A percentile compares a stretch with the other conserved stretches of the same genome.
phyloP scores from a whole-genome alignment of 306 rosid genomes.

The Leucaena leucocephala region DNA sequence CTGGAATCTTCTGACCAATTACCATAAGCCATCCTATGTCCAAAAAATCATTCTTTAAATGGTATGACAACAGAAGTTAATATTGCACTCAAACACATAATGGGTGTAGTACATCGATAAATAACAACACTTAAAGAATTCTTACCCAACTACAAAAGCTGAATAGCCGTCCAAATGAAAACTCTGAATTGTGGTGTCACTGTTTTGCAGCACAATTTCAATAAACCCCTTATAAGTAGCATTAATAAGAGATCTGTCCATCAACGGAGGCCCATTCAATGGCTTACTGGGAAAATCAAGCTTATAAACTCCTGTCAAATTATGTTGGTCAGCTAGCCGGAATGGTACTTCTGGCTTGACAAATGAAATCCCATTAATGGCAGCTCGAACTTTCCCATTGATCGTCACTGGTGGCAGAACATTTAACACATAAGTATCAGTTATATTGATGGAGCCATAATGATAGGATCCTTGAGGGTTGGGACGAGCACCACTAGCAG shows the following conservation, averaged over 20 bases:
- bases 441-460: constrained; percentile 78
- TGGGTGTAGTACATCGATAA: too few species aligned
- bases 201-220: constrained; percentile 81
- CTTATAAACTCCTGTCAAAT: constrained; percentile 71
- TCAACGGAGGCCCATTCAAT: constrained; percentile 50
- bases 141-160: constrained; percentile 78
- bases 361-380: constrained; percentile 86
- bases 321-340: constrained; percentile 75
- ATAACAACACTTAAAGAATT: neutral
- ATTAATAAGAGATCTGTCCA: constrained; percentile 73
- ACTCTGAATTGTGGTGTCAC: constrained; percentile 69
- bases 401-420: constrained; percentile 59
- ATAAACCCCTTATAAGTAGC: constrained; percentile 87
- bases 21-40: constrained; percentile 71
- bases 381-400: constrained; percentile 55
- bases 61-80: neutral
- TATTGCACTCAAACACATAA: neutral
- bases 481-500: constrained; percentile 97
- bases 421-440: constrained; percentile 67
- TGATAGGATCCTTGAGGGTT: constrained; percentile 93
- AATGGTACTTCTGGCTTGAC: constrained; percentile 70
- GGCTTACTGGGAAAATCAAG: constrained; percentile 80
- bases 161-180: constrained; percentile 84
- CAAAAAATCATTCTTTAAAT: constrained; percentile 34
- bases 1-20: constrained; percentile 75